Percentiles rank a stretch among this genome's conserved stretches.
These are phyloP conservation scores for Sporothrix mexicana DNA, from an alignment of 2,329 filamentous ascomycete species.

Conservation along the genomic window DNA sequence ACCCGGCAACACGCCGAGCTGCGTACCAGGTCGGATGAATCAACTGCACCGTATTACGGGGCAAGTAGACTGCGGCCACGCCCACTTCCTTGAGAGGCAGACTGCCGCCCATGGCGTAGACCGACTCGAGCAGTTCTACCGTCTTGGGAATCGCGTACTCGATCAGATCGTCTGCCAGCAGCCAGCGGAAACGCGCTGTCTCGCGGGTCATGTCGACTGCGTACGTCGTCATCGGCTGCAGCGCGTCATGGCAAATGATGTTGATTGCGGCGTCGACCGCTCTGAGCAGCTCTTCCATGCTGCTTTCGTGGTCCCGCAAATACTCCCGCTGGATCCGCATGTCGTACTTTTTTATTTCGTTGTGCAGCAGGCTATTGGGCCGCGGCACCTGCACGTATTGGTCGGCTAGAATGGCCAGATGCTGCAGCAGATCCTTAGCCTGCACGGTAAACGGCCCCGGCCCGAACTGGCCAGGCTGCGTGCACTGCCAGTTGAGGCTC, in stretches of 20 bases:
- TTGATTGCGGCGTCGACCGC: not conserved
- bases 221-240: not conserved
- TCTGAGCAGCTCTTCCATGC: not conserved
- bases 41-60: slow-evolving; percentile 20
- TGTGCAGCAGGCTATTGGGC: not conserved
- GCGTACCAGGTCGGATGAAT: not conserved
- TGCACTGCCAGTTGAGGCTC: slow-evolving; percentile 8
- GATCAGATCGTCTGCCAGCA: slow-evolving; percentile 33
- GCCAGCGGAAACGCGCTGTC: slow-evolving; percentile 24
- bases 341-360: not conserved
- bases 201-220: not conserved
- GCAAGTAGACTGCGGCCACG: slow-evolving; percentile 22
- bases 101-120: slow-evolving; percentile 33
- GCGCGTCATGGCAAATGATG: slow-evolving; percentile 18
- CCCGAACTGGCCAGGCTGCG: not conserved
- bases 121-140: slow-evolving; percentile 29
- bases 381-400: not conserved
- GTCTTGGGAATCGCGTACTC: slow-evolving; percentile 33
- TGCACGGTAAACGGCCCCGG: slow-evolving; percentile 16
- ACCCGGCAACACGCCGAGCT: not conserved
- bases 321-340: slow-evolving; percentile 16
- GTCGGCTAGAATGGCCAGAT: not conserved
- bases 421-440: slow-evolving; percentile 13
- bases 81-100: slow-evolving; percentile 10
- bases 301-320: not conserved